Conservation (phyloP, 2,329 filamentous ascomycete genomes). For the Trichoderma sp. region DNA sequence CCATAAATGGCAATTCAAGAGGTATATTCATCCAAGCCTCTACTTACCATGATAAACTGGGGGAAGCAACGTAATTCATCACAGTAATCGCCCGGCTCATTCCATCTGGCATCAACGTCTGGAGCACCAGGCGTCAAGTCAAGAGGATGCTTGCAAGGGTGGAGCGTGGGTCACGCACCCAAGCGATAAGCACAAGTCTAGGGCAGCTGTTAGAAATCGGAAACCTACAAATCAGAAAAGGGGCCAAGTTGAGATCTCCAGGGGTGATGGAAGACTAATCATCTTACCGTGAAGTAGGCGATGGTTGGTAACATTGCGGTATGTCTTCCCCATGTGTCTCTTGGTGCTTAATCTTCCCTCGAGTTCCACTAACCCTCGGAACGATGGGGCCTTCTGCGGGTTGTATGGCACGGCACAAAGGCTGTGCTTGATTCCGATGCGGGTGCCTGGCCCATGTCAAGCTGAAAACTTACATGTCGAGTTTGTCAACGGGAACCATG, state of each 20-base stretch:
- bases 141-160: neutral
- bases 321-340: neutral
- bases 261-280: neutral
- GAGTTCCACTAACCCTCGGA: neutral
- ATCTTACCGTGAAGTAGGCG: neutral
- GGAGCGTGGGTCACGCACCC: neutral
- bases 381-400: neutral
- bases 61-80: neutral
- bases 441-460: neutral
- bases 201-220: neutral
- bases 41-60: neutral
- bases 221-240: neutral
- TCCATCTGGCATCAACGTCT: neutral
- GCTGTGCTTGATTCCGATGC: neutral
- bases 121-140: neutral
- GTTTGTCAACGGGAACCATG: neutral
- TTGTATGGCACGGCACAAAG: neutral
- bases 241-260: neutral
- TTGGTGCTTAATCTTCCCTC: no score
- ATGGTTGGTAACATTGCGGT: neutral
- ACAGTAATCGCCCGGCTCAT: neutral
- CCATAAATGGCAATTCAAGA: neutral
- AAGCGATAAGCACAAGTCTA: neutral
- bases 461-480: neutral
- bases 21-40: neutral